Conservation (phyloP, 2,329 filamentous ascomycete species). For the Colletotrichum truncatum region DNA sequence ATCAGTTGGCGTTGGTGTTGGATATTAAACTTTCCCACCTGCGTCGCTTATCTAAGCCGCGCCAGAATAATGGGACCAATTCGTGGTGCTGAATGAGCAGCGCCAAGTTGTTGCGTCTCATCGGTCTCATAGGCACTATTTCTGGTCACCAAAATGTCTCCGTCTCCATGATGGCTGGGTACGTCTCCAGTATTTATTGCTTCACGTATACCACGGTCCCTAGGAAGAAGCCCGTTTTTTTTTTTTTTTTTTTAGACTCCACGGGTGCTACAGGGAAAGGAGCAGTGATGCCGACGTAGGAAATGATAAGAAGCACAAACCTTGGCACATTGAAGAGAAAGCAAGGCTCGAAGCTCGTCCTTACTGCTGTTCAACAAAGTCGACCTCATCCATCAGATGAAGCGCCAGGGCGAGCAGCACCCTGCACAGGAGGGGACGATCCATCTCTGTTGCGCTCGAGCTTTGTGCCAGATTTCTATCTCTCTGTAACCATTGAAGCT, state of each 20-base stretch:
- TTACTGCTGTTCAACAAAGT: neutral
- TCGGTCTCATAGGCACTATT: slow-evolving; percentile 9
- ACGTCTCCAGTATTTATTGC: slow-evolving; percentile 22
- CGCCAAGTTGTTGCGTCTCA: neutral
- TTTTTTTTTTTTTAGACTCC: neutral
- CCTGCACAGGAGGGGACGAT: slow-evolving; percentile 25
- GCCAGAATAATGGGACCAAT: slow-evolving; percentile 5
- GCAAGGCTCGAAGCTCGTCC: slow-evolving; percentile 24
- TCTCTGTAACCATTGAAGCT: slow-evolving; percentile 1
- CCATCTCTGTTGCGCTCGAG: neutral
- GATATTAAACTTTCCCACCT: neutral
- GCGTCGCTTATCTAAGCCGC: slow-evolving; percentile 15
- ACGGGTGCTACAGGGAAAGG: slow-evolving; percentile 3
- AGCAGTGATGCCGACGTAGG: slow-evolving; percentile 9
- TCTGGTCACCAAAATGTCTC: neutral
- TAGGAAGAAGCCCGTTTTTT: slow-evolving; percentile 1
- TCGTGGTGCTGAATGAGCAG: neutral
- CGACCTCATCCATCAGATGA: slow-evolving; percentile 26
- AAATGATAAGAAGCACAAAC: neutral
- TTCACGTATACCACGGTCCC: slow-evolving; percentile 23
- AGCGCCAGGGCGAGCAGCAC: slow-evolving; percentile 27
- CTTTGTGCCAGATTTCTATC: neutral
- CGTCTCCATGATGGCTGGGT: slow-evolving; percentile 1
- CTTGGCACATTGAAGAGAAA: neutral
- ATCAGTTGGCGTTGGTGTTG: slow-evolving; percentile 1